Evolutionary conservation across 148 eudicot genomes (phyloP).

Genomic region (Rhododendron kiyosumense): DNA sequence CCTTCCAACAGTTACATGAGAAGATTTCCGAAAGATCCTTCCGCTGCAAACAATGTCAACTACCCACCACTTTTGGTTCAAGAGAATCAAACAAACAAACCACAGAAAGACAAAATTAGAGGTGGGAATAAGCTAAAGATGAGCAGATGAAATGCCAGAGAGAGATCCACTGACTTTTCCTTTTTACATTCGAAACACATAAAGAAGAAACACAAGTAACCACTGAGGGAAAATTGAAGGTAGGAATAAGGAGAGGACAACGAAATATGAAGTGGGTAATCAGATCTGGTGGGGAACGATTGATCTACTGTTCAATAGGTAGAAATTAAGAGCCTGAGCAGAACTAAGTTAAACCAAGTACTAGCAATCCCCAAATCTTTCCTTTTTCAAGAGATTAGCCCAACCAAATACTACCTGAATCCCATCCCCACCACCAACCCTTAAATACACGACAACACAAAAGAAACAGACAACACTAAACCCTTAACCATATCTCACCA

Average conservation of each 20-base stretch:
- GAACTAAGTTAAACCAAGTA: neutral
- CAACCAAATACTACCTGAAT: slow-evolving; percentile 17
- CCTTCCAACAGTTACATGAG: neutral
- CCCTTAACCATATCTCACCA: slow-evolving; percentile 30
- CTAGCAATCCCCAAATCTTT: slow-evolving; percentile 4
- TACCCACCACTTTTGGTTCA: slow-evolving; percentile 1
- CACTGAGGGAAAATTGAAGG: neutral
- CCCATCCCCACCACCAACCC: slow-evolving; percentile 28
- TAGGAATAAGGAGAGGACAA: slow-evolving; percentile 4
- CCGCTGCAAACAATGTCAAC: neutral
- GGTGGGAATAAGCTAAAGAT: neutral
- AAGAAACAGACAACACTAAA: slow-evolving; percentile 22
- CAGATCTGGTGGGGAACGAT: slow-evolving; percentile 22
- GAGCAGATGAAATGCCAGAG: neutral
- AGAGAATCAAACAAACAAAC: neutral
- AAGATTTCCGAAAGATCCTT: slow-evolving; percentile 1
- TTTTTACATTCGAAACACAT: neutral
- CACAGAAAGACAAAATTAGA: slow-evolving; percentile 5
- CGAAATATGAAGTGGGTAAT: slow-evolving; percentile 8
- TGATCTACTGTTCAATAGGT: slow-evolving; percentile 18
- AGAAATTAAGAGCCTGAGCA: neutral
- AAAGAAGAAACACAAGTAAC: neutral
- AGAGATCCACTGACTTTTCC: neutral
- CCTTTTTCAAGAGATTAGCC: slow-evolving; percentile 4
- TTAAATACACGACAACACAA: slow-evolving; percentile 21